Percentiles rank a stretch among this genome's conserved stretches.
Conservation (phyloP, 2,329 filamentous ascomycete genomes). For the Clarireedia hainanense region DNA sequence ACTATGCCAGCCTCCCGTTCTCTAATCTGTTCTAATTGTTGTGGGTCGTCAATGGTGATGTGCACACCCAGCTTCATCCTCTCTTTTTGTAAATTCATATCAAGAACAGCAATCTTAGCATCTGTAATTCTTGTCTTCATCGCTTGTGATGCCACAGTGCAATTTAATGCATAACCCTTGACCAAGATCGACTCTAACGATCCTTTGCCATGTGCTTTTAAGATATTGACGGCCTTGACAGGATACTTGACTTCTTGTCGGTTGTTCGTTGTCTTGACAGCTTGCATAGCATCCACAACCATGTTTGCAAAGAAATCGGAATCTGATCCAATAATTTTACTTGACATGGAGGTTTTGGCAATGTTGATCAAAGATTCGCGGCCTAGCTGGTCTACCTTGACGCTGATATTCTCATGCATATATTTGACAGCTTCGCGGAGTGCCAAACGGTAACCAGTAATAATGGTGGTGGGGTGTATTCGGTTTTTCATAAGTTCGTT, state of each 20-base stretch:
- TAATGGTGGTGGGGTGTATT: constrained; percentile 99
- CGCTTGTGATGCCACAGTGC: constrained; percentile 94
- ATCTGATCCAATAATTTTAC: constrained; percentile 95
- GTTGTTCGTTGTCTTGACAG: constrained; percentile 89
- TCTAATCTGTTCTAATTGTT: constrained; percentile 95
- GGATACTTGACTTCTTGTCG: constrained; percentile 91
- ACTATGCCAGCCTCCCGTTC: constrained; percentile 89
- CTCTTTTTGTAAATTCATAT: constrained; percentile 99
- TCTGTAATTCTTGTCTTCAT: constrained; percentile 91
- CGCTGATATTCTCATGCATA: constrained; percentile 97
- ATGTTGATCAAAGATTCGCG: constrained; percentile 89
- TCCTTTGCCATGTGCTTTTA: constrained; percentile 97
- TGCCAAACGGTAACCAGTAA: constrained; percentile 93
- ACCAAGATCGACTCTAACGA: constrained; percentile 80
- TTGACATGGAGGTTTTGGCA: constrained; percentile 98
- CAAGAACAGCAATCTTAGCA: constrained; percentile 92
- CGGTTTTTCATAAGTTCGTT: constrained; percentile 99
- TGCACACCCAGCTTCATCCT: constrained; percentile 98
- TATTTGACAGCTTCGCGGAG: constrained; percentile 96
- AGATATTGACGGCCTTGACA: constrained; percentile 97
- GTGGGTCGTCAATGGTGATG: constrained; percentile 94
- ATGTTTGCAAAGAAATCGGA: constrained; percentile 96
- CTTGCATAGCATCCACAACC: constrained; percentile 92
- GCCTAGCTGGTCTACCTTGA: constrained; percentile 86
- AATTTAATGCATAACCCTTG: constrained; percentile 96